phyloP scores from a whole-genome alignment of 345 rosid species.

The Leavenworthia alabamica region DNA sequence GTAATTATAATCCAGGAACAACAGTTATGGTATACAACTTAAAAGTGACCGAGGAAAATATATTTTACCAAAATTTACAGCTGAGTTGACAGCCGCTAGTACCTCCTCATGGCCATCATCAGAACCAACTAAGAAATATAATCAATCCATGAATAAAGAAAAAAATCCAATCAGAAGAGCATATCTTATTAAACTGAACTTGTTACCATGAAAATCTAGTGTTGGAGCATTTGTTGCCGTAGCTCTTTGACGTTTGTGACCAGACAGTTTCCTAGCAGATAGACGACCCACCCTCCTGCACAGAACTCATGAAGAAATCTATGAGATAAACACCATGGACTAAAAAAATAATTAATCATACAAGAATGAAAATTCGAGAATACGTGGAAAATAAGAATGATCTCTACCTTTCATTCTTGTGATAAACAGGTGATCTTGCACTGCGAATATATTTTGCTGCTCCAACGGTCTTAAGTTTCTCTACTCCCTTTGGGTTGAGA shows the following conservation, averaged over 20 bases:
- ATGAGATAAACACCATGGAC: constrained; percentile 15
- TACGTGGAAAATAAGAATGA: constrained; percentile 2
- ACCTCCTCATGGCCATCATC: constrained; percentile 83
- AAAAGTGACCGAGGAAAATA: constrained; percentile 12
- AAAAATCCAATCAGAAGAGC: not conserved
- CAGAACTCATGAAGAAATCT: constrained; percentile 26
- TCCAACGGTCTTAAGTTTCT: constrained; percentile 64
- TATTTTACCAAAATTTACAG: constrained; percentile 51
- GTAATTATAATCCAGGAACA: constrained; percentile 24
- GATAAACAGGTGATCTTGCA: constrained; percentile 61
- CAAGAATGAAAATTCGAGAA: not conserved
- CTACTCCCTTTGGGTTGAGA: constrained; percentile 47
- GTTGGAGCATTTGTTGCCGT: constrained; percentile 44
- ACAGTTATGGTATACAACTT: not conserved
- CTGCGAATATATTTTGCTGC: constrained; percentile 79
- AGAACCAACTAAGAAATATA: constrained; percentile 52
- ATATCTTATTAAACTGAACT: constrained; percentile 16
- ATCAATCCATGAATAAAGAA: constrained; percentile 23
- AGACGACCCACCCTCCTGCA: constrained; percentile 91
- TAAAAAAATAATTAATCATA: not conserved
- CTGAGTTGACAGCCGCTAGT: constrained; percentile 72
- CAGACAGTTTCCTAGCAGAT: constrained; percentile 82
- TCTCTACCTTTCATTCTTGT: constrained; percentile 69
- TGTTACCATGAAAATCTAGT: constrained; percentile 74
- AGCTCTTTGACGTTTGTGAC: constrained; percentile 66